Evolutionary conservation across 352 stramenopile genomes (phyloP).

Genomic region (Hyaloperonospora arabidopsidis): DNA sequence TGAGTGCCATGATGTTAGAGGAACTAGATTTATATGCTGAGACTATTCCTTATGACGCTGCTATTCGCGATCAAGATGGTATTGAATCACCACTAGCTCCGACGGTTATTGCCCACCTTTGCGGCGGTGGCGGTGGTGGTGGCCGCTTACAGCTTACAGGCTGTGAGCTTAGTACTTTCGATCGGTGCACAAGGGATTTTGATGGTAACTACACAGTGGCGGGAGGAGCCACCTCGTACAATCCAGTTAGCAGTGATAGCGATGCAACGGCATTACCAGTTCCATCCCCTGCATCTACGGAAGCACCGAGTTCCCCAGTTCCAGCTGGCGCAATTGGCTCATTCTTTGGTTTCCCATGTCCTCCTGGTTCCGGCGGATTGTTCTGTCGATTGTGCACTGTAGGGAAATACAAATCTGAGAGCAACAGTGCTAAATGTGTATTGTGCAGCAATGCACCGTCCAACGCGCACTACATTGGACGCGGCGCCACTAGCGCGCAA

Average conservation of each 20-base stretch:
- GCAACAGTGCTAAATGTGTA: constrained; percentile 68
- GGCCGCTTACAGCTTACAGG: constrained; percentile 63
- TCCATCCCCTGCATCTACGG: constrained; percentile 15
- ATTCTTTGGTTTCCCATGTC: constrained; percentile 77
- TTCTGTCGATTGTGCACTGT: constrained; percentile 58
- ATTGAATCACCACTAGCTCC: constrained; percentile 22
- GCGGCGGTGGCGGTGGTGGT: constrained; percentile 62
- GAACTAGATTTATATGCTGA: constrained; percentile 8
- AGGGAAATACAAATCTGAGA: constrained; percentile 69
- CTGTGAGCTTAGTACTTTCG: constrained; percentile 56
- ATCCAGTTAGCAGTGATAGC: constrained; percentile 13
- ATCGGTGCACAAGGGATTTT: constrained; percentile 58
- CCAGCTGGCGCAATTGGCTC: constrained; percentile 41
- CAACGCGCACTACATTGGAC: constrained; percentile 59
- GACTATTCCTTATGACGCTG: constrained; percentile 11
- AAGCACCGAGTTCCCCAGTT: constrained; percentile 21
- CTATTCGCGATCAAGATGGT: constrained; percentile 20
- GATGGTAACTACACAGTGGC: constrained; percentile 72
- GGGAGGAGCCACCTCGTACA: constrained; percentile 42
- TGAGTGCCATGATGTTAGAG: constrained; percentile 16
- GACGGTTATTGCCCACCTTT: constrained; percentile 29
- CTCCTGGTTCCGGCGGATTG: constrained; percentile 59
- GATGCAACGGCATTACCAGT: constrained; percentile 11
- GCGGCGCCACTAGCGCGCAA: constrained; percentile 35
- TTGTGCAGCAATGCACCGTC: constrained; percentile 50